phyloP scores from a whole-genome alignment of 1,139 yeast species.

The Suhomyces taliae region DNA sequence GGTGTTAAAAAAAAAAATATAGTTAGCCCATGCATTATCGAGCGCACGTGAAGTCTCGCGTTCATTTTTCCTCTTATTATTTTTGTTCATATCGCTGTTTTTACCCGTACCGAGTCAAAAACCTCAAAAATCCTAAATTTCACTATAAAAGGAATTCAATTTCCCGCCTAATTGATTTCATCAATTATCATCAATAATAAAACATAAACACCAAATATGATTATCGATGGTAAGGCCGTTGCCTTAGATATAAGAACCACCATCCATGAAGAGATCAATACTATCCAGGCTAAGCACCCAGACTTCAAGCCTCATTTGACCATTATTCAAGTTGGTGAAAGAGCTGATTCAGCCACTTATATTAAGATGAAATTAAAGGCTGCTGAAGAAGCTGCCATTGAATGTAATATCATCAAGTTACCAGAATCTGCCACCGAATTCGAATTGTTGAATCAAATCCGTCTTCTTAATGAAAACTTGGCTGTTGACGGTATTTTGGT shows the following conservation, averaged over 20 bases:
- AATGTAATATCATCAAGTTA: conserved; percentile 66
- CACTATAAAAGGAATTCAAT: conserved; percentile 4
- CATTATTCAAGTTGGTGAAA: conserved; percentile 85
- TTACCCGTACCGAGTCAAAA: conserved; percentile 14
- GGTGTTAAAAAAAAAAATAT: no score
- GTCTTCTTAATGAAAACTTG: conserved; percentile 62
- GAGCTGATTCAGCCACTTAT: conserved; percentile 93
- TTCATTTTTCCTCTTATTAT: background rate
- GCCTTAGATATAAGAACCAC: conserved; percentile 56
- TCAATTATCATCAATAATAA: background rate
- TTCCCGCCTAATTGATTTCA: background rate
- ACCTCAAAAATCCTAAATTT: background rate
- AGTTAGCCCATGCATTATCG: background rate
- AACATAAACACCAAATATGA: conserved; percentile 4
- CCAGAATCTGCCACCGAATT: conserved; percentile 60
- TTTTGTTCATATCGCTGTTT: no score
- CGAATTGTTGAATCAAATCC: conserved; percentile 60
- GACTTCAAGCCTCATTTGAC: conserved; percentile 75
- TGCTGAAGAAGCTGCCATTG: conserved; percentile 79
- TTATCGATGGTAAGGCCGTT: conserved; percentile 72
- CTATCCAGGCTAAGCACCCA: conserved; percentile 53
- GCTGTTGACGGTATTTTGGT: conserved; percentile 85
- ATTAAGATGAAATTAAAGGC: conserved; percentile 94
- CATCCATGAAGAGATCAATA: conserved; percentile 55
- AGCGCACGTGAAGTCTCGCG: background rate